Evolutionary conservation across 1,139 yeast species (phyloP).

Genomic region (Citeromyces siamensis): DNA sequence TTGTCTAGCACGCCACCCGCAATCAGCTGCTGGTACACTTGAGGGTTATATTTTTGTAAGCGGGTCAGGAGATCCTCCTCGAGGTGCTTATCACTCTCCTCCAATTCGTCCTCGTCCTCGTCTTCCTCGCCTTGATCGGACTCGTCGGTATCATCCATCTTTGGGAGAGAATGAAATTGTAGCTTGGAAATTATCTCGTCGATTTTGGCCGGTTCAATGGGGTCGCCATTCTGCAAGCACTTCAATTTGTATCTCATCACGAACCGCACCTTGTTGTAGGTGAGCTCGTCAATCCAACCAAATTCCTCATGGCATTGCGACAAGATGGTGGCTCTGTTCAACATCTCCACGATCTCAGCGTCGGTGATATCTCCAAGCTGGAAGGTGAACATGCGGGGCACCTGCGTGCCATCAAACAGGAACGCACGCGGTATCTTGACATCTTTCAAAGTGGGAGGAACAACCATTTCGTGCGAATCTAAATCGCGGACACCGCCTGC

Average conservation of each 20-base stretch:
- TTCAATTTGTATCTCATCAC: slow-evolving; percentile 64
- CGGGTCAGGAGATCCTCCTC: slow-evolving; percentile 11
- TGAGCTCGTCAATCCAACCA: slow-evolving; percentile 69
- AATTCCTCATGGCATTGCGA: slow-evolving; percentile 32
- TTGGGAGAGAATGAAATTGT: slow-evolving; percentile 22
- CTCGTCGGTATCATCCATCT: slow-evolving; percentile 15
- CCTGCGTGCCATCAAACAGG: slow-evolving; percentile 57
- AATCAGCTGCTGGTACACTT: slow-evolving; percentile 14
- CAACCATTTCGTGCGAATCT: slow-evolving; percentile 17
- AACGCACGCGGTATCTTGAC: slow-evolving; percentile 29
- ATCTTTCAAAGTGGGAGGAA: slow-evolving; percentile 13
- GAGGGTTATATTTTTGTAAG: slow-evolving; percentile 15
- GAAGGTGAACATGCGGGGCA: slow-evolving; percentile 61
- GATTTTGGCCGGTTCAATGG: slow-evolving; percentile 27
- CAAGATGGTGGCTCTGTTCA: slow-evolving; percentile 27
- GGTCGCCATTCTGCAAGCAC: slow-evolving; percentile 33
- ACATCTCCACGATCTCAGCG: slow-evolving; percentile 39
- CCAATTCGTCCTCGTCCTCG: slow-evolving; percentile 13
- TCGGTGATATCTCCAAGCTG: slow-evolving; percentile 80
- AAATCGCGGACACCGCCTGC: slow-evolving; percentile 14
- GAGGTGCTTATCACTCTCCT: slow-evolving; percentile 5
- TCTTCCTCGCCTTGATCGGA: slow-evolving; percentile 17
- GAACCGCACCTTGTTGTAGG: slow-evolving; percentile 51
- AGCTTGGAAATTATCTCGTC: slow-evolving; percentile 28
- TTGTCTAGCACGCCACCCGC: slow-evolving; percentile 11